These are phyloP conservation scores for Neurospora tetrasperma DNA, from an alignment of 495 filamentous ascomycete genomes.

Conservation along the genomic window DNA sequence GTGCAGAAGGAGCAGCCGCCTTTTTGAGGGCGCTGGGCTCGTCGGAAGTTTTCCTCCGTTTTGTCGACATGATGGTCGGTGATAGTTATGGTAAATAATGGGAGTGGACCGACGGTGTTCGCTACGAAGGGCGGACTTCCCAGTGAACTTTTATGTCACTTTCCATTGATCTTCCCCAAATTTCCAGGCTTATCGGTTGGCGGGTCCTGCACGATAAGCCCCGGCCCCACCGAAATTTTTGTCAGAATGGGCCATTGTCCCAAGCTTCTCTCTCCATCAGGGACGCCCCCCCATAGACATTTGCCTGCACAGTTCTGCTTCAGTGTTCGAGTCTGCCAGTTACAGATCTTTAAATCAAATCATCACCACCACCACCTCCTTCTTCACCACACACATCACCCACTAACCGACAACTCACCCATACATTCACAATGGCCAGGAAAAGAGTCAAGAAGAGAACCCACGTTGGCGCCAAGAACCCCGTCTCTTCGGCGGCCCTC, in stretches of 20 bases:
- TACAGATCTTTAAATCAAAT: background rate
- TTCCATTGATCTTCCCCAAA: background rate
- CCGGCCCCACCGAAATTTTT: slow-evolving; percentile 21
- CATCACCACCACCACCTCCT: background rate
- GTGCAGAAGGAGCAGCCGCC: background rate
- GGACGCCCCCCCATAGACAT: background rate
- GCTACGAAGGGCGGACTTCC: background rate
- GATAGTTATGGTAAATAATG: background rate
- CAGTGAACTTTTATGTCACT: slow-evolving; percentile 1
- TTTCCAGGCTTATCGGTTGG: slow-evolving; percentile 10
- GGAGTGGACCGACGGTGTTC: background rate
- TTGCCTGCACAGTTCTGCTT: slow-evolving; percentile 3
- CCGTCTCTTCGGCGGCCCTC: slow-evolving; percentile 23
- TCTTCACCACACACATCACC: background rate
- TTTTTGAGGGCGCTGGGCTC: slow-evolving; percentile 1
- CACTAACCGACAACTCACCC: background rate
- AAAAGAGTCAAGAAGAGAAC: slow-evolving; percentile 82
- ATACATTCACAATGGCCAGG: slow-evolving; percentile 56
- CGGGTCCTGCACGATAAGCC: slow-evolving; percentile 15
- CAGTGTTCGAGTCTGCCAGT: slow-evolving; percentile 1
- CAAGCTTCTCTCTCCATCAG: background rate
- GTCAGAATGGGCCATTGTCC: background rate
- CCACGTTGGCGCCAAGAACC: slow-evolving; percentile 61
- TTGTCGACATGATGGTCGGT: slow-evolving; percentile 16
- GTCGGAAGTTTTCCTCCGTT: slow-evolving; percentile 19